phyloP scores from a whole-genome alignment of 495 filamentous ascomycete genomes.

The Aspergillus hancockii region DNA sequence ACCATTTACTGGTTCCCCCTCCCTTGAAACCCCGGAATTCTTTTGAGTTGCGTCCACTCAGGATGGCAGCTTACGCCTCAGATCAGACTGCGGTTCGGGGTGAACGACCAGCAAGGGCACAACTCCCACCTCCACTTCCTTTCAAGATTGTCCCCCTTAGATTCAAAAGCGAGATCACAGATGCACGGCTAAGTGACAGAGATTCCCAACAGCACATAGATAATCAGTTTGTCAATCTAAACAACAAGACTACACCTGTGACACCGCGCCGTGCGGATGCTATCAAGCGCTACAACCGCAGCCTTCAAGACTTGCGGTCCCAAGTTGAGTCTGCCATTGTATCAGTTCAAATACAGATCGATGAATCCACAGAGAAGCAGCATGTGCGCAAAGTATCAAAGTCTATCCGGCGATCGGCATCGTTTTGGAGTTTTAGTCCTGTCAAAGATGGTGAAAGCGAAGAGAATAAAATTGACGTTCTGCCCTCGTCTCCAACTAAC shows the following conservation, averaged over 20 bases:
- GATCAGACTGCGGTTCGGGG: slow-evolving; percentile 1
- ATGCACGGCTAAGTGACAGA: background rate
- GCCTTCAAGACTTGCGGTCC: slow-evolving; percentile 26
- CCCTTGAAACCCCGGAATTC: slow-evolving; percentile 32
- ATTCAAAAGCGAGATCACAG: background rate
- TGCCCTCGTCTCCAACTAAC: background rate
- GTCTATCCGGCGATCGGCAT: slow-evolving; percentile 28
- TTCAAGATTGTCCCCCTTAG: slow-evolving; percentile 21
- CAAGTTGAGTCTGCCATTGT: slow-evolving; percentile 29
- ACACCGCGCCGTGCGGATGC: slow-evolving; percentile 11
- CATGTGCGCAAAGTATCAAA: slow-evolving; percentile 24
- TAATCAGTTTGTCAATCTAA: background rate
- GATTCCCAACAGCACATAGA: background rate
- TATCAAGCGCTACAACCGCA: slow-evolving; percentile 26
- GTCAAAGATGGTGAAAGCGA: slow-evolving; percentile 11
- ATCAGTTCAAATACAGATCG: slow-evolving; percentile 23
- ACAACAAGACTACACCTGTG: background rate
- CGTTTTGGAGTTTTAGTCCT: slow-evolving; percentile 45
- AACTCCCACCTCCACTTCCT: slow-evolving; percentile 26
- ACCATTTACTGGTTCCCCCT: slow-evolving; percentile 23
- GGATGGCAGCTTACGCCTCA: background rate
- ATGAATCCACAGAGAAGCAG: slow-evolving; percentile 29
- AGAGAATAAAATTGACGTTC: background rate
- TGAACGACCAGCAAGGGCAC: slow-evolving; percentile 1
- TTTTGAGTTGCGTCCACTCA: background rate